Conservation (phyloP, 257 asterid species). For the Plantago elongata region DNA sequence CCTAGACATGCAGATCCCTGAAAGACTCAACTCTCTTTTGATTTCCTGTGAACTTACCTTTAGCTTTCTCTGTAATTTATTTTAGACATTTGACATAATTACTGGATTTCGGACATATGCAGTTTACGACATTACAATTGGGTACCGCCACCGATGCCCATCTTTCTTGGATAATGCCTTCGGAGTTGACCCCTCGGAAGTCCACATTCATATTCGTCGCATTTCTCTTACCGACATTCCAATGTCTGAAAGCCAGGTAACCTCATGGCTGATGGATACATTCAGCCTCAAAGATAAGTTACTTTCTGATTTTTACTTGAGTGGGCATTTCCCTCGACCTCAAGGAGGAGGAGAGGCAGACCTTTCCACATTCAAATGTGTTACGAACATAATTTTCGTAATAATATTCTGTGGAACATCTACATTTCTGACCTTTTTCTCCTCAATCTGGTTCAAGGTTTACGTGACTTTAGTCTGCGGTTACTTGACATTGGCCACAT, state of each 20-base stretch:
- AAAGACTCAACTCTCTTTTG: too few relatives aligned
- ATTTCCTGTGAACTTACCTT: too few relatives aligned
- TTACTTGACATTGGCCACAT: constrained; percentile 53
- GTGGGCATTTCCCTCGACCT: constrained; percentile 65
- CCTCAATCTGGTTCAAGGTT: constrained; percentile 67
- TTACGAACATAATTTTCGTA: constrained; percentile 45
- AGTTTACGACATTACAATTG: constrained; percentile 89
- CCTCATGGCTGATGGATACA: constrained; percentile 65
- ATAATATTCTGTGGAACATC: constrained; percentile 46
- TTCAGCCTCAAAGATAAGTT: constrained; percentile 62
- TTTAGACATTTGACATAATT: background rate
- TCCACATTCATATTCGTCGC: constrained; percentile 69
- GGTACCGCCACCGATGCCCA: constrained; percentile 64
- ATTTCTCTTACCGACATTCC: constrained; percentile 51
- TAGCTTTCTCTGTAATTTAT: too few relatives aligned
- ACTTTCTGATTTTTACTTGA: constrained; percentile 49
- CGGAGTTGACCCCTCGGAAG: constrained; percentile 87
- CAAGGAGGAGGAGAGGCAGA: constrained; percentile 52
- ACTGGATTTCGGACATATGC: constrained; percentile 23
- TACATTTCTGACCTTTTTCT: constrained; percentile 54
- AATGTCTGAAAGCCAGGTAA: constrained; percentile 41
- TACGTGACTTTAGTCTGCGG: constrained; percentile 62
- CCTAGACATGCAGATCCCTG: too few relatives aligned
- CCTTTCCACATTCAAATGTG: constrained; percentile 53
- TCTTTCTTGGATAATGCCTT: constrained; percentile 77